A percentile compares a stretch with the other conserved stretches of the same genome.
Evolutionary conservation across 2,329 filamentous ascomycete species (phyloP).

Genomic region (Nectriaceae sp.): DNA sequence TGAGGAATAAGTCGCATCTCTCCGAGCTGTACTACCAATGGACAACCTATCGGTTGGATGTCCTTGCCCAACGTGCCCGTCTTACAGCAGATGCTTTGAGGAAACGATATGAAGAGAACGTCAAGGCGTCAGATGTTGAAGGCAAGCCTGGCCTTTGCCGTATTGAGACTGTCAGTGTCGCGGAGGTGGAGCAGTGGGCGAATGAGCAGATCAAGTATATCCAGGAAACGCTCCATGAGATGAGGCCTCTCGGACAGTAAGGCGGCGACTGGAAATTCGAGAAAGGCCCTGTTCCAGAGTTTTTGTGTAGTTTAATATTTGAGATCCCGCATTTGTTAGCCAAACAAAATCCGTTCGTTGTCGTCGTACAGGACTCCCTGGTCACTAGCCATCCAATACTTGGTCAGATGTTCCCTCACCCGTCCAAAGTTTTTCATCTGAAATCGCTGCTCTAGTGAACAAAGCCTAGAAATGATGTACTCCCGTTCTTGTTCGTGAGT

Average conservation of each 20-base stretch:
- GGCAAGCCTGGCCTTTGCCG: slow-evolving; percentile 25
- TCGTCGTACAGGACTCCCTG: slow-evolving; percentile 3
- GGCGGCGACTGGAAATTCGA: too few relatives aligned
- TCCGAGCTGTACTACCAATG: slow-evolving; percentile 33
- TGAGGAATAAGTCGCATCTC: slow-evolving; percentile 26
- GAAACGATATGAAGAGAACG: slow-evolving; percentile 24
- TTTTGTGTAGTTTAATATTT: too few relatives aligned
- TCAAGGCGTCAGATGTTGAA: slow-evolving; percentile 21
- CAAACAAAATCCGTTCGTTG: slow-evolving; percentile 5
- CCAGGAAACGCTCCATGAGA: slow-evolving; percentile 31
- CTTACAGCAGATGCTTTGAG: slow-evolving; percentile 21
- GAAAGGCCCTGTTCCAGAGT: too few relatives aligned
- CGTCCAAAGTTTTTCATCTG: slow-evolving; percentile 15
- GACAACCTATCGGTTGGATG: slow-evolving; percentile 29
- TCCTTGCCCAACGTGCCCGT: slow-evolving; percentile 21
- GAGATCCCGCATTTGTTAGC: too few relatives aligned
- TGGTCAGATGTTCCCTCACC: slow-evolving; percentile 8
- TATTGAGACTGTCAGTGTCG: slow-evolving; percentile 29
- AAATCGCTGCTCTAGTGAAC: slow-evolving; percentile 12
- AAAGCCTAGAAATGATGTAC: slow-evolving; percentile 2
- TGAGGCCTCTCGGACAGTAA: slow-evolving; percentile 14
- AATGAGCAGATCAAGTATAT: slow-evolving; percentile 33
- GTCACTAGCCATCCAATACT: too few relatives aligned
- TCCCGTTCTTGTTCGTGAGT: slow-evolving; percentile 4
- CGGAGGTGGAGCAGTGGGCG: slow-evolving; percentile 27